phyloP scores from a whole-genome alignment of 2,329 filamentous ascomycete genomes.

The Colletotrichum sp. region DNA sequence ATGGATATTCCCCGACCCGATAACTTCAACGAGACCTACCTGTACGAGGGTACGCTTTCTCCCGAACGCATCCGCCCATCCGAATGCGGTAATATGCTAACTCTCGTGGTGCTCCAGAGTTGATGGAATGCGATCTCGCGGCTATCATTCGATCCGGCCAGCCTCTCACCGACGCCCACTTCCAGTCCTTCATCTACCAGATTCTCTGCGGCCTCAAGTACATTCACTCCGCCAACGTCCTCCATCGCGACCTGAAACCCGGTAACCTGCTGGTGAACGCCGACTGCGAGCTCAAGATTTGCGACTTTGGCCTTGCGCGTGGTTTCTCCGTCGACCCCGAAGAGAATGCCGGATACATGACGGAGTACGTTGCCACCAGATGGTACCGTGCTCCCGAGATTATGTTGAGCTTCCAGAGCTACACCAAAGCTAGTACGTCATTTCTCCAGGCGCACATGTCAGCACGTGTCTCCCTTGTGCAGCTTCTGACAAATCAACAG shows the following conservation, averaged over 20 bases:
- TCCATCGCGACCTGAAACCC: conserved; percentile 96
- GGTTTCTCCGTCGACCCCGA: conserved; percentile 97
- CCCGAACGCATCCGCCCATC: not conserved
- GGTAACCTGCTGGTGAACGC: conserved; percentile 97
- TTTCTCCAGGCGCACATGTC: not conserved
- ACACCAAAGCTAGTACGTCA: conserved; percentile 99
- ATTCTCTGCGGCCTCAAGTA: conserved; percentile 99
- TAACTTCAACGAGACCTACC: conserved; percentile 98
- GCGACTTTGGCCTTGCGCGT: conserved; percentile 94
- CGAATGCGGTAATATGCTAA: not conserved
- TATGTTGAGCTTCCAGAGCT: conserved; percentile 99
- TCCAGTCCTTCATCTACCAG: conserved; percentile 99
- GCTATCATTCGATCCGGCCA: conserved; percentile 98
- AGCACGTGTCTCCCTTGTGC: too few relatives aligned
- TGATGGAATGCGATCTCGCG: conserved; percentile 99
- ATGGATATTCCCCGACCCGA: conserved; percentile 98
- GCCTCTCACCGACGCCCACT: conserved; percentile 96
- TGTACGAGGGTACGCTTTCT: conserved; percentile 84
- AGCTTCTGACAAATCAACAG: conserved; percentile 47
- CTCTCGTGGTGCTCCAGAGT: conserved; percentile 61
- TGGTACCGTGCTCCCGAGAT: conserved; percentile 97
- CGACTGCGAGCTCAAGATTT: conserved; percentile 99
- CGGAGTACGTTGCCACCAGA: conserved; percentile 96
- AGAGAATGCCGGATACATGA: conserved; percentile 99
- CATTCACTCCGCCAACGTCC: conserved; percentile 97